Conservation (phyloP, 148 eudicot genomes). For the Silene latifolia region DNA sequence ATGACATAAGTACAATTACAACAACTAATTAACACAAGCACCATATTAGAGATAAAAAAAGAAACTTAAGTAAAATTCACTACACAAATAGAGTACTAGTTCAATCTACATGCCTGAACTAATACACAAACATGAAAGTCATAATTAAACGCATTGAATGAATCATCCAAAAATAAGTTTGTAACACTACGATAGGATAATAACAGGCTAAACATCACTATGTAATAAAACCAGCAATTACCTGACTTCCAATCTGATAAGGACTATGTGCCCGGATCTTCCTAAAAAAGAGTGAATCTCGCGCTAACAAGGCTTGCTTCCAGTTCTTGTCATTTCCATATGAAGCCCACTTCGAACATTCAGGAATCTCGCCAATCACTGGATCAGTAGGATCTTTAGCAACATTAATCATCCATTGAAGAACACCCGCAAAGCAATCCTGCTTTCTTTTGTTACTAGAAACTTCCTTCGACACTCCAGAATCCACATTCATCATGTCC, state of each 20-base stretch:
- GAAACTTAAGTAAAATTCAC: neutral
- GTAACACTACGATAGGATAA: neutral
- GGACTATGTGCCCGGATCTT: slow-evolving; percentile 30
- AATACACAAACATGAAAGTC: slow-evolving; percentile 4
- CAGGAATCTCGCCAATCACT: slow-evolving; percentile 53
- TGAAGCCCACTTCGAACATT: slow-evolving; percentile 50
- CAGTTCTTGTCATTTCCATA: slow-evolving; percentile 48
- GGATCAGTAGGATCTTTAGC: slow-evolving; percentile 72
- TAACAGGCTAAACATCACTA: neutral
- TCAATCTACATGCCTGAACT: neutral
- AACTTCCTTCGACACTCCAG: slow-evolving; percentile 24
- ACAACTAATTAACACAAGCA: neutral
- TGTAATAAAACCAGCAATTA: slow-evolving; percentile 21
- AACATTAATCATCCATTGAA: slow-evolving; percentile 54
- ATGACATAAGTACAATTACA: neutral
- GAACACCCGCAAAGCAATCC: slow-evolving; percentile 29
- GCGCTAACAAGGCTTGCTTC: slow-evolving; percentile 66
- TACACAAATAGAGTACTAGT: neutral
- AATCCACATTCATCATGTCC: slow-evolving; percentile 23
- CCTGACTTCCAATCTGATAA: slow-evolving; percentile 46
- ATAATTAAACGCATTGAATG: neutral
- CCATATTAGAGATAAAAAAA: neutral
- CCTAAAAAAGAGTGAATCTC: slow-evolving; percentile 49
- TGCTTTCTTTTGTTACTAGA: slow-evolving; percentile 48
- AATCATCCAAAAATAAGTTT: slow-evolving; percentile 1